A percentile compares a stretch with the other conserved stretches of the same genome.
phyloP scores from a whole-genome alignment of 495 filamentous ascomycete species.

The Penicillium roqueforti region DNA sequence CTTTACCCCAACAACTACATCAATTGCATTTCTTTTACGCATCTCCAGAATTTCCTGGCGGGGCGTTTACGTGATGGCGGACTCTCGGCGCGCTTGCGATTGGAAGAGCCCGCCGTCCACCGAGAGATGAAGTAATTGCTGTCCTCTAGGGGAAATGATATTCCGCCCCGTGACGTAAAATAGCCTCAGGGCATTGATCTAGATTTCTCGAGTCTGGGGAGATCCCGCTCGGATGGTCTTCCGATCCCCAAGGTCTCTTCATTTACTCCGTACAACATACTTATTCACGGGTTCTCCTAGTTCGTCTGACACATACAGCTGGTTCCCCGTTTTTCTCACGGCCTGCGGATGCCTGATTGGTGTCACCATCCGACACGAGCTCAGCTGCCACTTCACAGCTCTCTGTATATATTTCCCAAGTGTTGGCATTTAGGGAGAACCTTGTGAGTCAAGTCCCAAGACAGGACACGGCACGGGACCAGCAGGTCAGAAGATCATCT shows the following conservation, averaged over 20 bases:
- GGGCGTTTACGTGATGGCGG: constrained; percentile 28
- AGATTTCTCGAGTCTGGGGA: not conserved
- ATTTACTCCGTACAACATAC: no score
- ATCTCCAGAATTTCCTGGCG: constrained; percentile 7
- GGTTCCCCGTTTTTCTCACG: not conserved
- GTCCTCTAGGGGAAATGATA: not conserved
- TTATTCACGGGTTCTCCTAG: not conserved
- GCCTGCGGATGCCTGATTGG: not conserved
- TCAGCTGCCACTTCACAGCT: not conserved
- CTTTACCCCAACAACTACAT: constrained; percentile 5
- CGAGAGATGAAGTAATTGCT: constrained; percentile 19
- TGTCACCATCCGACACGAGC: not conserved
- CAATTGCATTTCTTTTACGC: constrained; percentile 6
- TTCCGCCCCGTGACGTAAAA: constrained; percentile 8
- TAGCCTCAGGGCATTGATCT: constrained; percentile 4
- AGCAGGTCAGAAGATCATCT: constrained; percentile 5
- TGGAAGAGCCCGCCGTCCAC: constrained; percentile 25
- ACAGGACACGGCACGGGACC: not conserved
- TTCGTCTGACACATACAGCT: not conserved
- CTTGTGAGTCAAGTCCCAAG: constrained; percentile 2
- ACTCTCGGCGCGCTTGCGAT: constrained; percentile 23
- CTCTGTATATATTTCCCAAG: not conserved
- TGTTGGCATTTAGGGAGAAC: not conserved
- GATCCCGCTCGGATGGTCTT: not conserved
- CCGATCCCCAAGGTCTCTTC: not conserved